These are phyloP conservation scores for Fusarium newnesense DNA, from an alignment of 2,329 filamentous ascomycete genomes.

Conservation along the genomic window DNA sequence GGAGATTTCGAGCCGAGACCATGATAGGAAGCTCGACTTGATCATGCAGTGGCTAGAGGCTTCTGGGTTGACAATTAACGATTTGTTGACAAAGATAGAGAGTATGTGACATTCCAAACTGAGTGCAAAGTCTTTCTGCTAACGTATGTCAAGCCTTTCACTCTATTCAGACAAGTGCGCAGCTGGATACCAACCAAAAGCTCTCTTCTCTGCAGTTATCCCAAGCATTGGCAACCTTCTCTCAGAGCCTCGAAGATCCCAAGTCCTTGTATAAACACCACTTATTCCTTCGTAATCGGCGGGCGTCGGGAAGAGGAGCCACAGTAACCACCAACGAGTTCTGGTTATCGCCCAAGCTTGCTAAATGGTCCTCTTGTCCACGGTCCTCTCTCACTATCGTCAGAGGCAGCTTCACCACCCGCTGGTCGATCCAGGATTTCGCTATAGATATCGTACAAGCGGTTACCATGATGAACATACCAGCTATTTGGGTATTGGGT, in stretches of 20 bases:
- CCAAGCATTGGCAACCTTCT: not conserved
- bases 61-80: not conserved
- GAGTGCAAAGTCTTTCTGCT: rapidly evolving
- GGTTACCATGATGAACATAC: rapidly evolving
- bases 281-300: not conserved
- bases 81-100: not conserved
- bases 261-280: not conserved
- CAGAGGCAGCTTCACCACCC: not conserved
- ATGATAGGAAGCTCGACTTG: not conserved
- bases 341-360: conserved; percentile 4
- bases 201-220: conserved; percentile 8
- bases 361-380: not conserved
- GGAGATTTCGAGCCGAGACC: not conserved
- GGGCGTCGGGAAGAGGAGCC: rapidly evolving
- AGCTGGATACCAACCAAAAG: conserved; percentile 4
- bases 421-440: not conserved
- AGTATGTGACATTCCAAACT: not conserved
- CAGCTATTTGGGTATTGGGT: conserved; percentile 2
- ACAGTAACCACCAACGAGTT: not conserved
- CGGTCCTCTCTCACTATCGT: not conserved
- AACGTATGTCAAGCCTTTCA: not conserved
- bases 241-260: not conserved
- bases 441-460: not conserved
- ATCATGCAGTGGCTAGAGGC: not conserved
- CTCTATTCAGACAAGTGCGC: not conserved